These are phyloP conservation scores for Juglanconis sp. DNA, from an alignment of 2,329 filamentous ascomycete genomes.

Conservation along the genomic window DNA sequence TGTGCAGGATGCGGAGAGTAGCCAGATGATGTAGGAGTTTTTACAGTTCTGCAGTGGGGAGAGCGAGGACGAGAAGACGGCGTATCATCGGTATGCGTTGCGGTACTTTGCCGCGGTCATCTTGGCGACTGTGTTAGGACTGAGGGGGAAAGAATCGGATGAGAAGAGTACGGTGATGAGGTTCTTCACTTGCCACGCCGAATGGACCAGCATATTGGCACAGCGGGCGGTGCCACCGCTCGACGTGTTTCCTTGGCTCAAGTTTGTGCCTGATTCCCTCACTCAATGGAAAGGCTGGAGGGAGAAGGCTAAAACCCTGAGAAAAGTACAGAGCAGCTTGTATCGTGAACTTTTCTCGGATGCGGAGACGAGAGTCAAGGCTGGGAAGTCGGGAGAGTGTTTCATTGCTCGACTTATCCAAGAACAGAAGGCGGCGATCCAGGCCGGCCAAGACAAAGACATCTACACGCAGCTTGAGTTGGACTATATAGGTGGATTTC, in stretches of 20 bases:
- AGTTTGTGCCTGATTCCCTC: slow-evolving; percentile 20
- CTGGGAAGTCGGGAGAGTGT: slow-evolving; percentile 12
- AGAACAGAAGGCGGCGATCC: background rate
- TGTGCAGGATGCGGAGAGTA: slow-evolving; percentile 22
- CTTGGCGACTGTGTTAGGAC: slow-evolving; percentile 20
- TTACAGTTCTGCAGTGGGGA: background rate
- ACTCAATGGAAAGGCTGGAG: slow-evolving; percentile 23
- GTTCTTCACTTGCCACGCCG: slow-evolving; percentile 20
- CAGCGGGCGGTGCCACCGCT: slow-evolving; percentile 18
- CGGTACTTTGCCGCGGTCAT: slow-evolving; percentile 22
- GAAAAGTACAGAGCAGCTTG: slow-evolving; percentile 15
- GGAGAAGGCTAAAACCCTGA: slow-evolving; percentile 8
- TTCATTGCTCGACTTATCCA: slow-evolving; percentile 16
- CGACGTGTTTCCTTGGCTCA: slow-evolving; percentile 23
- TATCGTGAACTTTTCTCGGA: slow-evolving; percentile 20
- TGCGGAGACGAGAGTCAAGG: slow-evolving; percentile 13
- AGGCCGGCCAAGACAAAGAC: slow-evolving; percentile 7
- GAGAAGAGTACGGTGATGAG: slow-evolving; percentile 8
- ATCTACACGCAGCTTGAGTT: slow-evolving; percentile 16
- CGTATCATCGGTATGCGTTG: slow-evolving; percentile 14
- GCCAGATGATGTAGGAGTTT: slow-evolving; percentile 23
- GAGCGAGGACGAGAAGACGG: background rate
- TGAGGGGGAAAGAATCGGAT: slow-evolving; percentile 15
- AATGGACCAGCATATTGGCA: slow-evolving; percentile 17
- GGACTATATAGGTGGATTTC: slow-evolving; percentile 18